Base-by-base conservation (phyloP, 1,284 basidiomycete genomes). In the Trichosporon coremiiforme region DNA sequence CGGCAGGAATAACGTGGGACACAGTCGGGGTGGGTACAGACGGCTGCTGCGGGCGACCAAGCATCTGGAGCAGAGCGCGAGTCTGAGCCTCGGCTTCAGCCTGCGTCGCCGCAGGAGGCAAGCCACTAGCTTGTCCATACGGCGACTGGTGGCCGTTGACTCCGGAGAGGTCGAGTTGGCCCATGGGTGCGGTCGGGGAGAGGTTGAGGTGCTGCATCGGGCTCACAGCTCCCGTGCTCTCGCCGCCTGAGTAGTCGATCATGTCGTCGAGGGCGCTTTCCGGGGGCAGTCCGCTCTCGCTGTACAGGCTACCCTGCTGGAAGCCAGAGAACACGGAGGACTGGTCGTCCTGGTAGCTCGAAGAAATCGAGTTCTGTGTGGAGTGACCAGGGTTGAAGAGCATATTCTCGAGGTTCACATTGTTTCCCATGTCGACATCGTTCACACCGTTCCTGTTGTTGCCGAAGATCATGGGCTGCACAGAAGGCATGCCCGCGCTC, bases 1-100 rank as follows among this genome's bases (percentile, higher is more conserved):
- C 90, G 66, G 90, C 90, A 0, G 96, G 97, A 70, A 99, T 94
- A 64, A 97, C 88, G 65, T 84, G 83, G 6, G 80, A 83, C 68
- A 86, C 85, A 20, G 76, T 74, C 6, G 85, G 84, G 4, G 57
- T 62, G 20, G 57, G 57, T 17, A 62, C 31, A n/a, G 57, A 62
- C 8, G 57, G 57, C 4, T 63, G 53, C 53, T 70, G 70, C 29
- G 65, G 64, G 45, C 67, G 69, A 0, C 70, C 71, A 4, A 73
- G 68, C 50, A 68, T 67, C 12, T 71, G 71, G 7, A 74, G 68
- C 8, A 74, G 64, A 2, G 73, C 71, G 15, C 72, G 68, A 3
- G 72, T 73, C 41, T 74, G 73, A 12, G 75, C 70, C 17, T 75
- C 72, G 29, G 67, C 60, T 9, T 68, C 41, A 36, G 65, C 64